phyloP scores from a whole-genome alignment of 257 asterid species.

The Thymus mandschuricus region DNA sequence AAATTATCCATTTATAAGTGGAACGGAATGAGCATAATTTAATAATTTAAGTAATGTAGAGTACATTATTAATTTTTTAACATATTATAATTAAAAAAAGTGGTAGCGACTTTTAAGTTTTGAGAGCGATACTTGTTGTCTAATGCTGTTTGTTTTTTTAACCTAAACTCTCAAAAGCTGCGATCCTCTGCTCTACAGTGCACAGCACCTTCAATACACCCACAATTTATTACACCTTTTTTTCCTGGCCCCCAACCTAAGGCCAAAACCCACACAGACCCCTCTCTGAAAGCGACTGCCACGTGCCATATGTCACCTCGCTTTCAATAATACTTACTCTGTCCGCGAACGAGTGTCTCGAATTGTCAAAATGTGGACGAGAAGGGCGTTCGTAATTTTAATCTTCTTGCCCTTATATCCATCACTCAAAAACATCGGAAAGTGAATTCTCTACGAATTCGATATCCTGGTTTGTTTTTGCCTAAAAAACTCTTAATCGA shows the following conservation, averaged over 20 bases:
- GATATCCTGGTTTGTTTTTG: no score
- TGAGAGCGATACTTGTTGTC: slow-evolving; percentile 30
- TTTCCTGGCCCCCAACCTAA: slow-evolving; percentile 15
- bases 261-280: slow-evolving; percentile 27
- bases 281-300: slow-evolving; percentile 40
- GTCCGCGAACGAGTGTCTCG: no score
- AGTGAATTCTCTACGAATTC: no score
- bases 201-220: slow-evolving; percentile 20
- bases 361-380: no score
- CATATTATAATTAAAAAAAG: not conserved
- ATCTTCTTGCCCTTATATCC: no score
- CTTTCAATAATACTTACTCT: not conserved
- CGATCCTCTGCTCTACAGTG: not conserved
- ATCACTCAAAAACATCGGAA: no score
- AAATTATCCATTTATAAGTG: no score
- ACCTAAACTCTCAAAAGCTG: slow-evolving; percentile 26
- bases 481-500: no score
- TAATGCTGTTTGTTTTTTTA: slow-evolving; percentile 28
- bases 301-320: slow-evolving; percentile 24
- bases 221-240: slow-evolving; percentile 29
- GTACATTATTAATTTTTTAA: not conserved
- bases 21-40: no score
- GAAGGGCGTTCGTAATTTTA: no score
- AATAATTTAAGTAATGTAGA: no score
- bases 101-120: slow-evolving; percentile 6